These are phyloP conservation scores for Ceratobasidium sp. DNA, from an alignment of 1,284 basidiomycete genomes.

Conservation along the genomic window DNA sequence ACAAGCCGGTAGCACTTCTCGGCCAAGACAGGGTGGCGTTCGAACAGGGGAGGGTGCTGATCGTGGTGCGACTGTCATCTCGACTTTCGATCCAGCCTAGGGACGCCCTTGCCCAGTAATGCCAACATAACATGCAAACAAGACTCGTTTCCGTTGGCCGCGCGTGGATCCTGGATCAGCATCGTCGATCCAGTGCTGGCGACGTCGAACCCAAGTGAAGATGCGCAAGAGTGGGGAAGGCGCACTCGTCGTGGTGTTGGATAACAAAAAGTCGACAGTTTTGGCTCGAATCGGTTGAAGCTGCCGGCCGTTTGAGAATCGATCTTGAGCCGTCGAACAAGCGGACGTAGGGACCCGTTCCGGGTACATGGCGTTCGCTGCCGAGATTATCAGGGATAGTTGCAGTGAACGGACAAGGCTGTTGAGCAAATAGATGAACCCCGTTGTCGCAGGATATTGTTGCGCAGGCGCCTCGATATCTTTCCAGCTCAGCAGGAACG, in stretches of 20 bases:
- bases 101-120: conserved; percentile 78
- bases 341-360: conserved; percentile 80
- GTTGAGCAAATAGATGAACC: conserved; percentile 86
- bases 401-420: conserved; percentile 83
- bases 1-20: conserved; percentile 89
- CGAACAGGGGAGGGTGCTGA: conserved; percentile 69
- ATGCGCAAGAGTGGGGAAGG: conserved; percentile 90
- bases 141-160: conserved; percentile 75
- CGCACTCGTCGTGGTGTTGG: conserved; percentile 75
- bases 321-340: conserved; percentile 80
- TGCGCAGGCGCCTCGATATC: conserved; percentile 84
- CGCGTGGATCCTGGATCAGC: conserved; percentile 80
- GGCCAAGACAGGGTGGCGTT: conserved; percentile 80
- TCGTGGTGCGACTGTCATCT: conserved; percentile 54
- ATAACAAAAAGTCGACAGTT: conserved; percentile 88
- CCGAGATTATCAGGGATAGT: conserved; percentile 84
- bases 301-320: conserved; percentile 67
- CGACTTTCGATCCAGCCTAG: conserved; percentile 60
- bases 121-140: conserved; percentile 87
- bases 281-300: conserved; percentile 79
- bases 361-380: conserved; percentile 78
- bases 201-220: conserved; percentile 81
- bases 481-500: conserved; percentile 73
- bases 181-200: conserved; percentile 62
- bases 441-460: conserved; percentile 87